Percentiles rank a stretch among this genome's conserved stretches.
phyloP scores from a whole-genome alignment of 2,329 filamentous ascomycete genomes.

The Graphiopsis chlorocephala region DNA sequence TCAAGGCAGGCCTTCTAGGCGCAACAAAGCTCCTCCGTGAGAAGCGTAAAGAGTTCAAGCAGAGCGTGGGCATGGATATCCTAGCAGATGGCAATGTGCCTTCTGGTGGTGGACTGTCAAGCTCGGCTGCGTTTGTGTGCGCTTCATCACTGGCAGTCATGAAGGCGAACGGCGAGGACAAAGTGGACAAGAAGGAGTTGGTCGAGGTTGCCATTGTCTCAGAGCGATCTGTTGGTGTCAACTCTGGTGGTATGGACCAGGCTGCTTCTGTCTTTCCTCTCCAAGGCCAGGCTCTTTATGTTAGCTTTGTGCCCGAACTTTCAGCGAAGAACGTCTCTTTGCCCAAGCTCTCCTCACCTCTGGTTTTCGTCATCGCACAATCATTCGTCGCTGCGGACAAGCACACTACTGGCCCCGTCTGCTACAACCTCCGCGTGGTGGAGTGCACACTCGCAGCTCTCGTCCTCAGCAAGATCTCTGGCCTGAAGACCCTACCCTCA shows the following conservation, averaged over 20 bases:
- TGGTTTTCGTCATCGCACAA: slow-evolving; percentile 91
- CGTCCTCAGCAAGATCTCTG: slow-evolving; percentile 59
- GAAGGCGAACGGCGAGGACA: slow-evolving; percentile 73
- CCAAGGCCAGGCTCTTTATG: slow-evolving; percentile 81
- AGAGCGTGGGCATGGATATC: slow-evolving; percentile 76
- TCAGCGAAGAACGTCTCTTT: slow-evolving; percentile 75
- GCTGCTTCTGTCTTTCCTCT: slow-evolving; percentile 91
- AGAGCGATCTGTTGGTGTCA: slow-evolving; percentile 90
- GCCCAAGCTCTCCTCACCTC: slow-evolving; percentile 74
- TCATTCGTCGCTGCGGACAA: slow-evolving; percentile 94
- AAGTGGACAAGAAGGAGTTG: slow-evolving; percentile 85
- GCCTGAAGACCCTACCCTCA: slow-evolving; percentile 62
- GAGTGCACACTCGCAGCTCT: slow-evolving; percentile 87
- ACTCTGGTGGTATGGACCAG: slow-evolving; percentile 98
- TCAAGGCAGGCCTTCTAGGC: slow-evolving; percentile 84
- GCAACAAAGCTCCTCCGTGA: slow-evolving; percentile 74
- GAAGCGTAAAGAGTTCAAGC: slow-evolving; percentile 59
- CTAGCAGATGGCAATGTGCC: slow-evolving; percentile 90
- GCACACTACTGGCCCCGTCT: slow-evolving; percentile 85
- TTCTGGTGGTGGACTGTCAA: slow-evolving; percentile 86
- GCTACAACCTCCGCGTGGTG: slow-evolving; percentile 95
- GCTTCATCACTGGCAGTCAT: slow-evolving; percentile 85
- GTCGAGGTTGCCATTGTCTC: slow-evolving; percentile 92
- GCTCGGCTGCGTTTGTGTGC: slow-evolving; percentile 90
- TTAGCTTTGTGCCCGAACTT: slow-evolving; percentile 80